These are phyloP conservation scores for Talaromyces thailandensis DNA, from an alignment of 495 filamentous ascomycete species.

Conservation along the genomic window DNA sequence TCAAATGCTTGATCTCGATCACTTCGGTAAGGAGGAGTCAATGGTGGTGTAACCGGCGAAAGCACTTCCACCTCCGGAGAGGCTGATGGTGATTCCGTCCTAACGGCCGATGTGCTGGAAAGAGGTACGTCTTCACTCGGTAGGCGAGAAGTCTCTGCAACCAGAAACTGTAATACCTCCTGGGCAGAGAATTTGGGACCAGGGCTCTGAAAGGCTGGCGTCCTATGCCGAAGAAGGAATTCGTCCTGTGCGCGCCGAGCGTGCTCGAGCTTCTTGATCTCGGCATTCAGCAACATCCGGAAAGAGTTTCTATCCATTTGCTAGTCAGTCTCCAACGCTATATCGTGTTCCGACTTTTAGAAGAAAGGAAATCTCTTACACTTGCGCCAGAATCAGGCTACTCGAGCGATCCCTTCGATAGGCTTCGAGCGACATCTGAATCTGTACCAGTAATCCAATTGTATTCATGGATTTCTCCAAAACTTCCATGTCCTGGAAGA, in stretches of 20 bases:
- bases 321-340: no score
- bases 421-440: not conserved
- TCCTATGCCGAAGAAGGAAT: not conserved
- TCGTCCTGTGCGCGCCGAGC: not conserved
- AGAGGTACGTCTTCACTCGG: no score
- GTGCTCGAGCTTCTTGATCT: not conserved
- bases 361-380: not conserved
- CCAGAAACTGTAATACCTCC: not conserved
- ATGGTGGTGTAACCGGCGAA: not conserved
- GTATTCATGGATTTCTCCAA: not conserved
- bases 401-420: not conserved
- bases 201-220: not conserved
- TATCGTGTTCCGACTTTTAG: no score
- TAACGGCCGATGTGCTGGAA: no score
- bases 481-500: not conserved
- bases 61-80: not conserved
- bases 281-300: not conserved
- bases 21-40: not conserved
- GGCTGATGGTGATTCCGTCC: not conserved
- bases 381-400: not conserved
- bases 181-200: not conserved
- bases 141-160: no score
- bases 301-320: not conserved
- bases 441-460: not conserved
- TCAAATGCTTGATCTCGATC: not conserved